phyloP scores from a whole-genome alignment of 148 eudicot genomes.

The Rheum nobile region DNA sequence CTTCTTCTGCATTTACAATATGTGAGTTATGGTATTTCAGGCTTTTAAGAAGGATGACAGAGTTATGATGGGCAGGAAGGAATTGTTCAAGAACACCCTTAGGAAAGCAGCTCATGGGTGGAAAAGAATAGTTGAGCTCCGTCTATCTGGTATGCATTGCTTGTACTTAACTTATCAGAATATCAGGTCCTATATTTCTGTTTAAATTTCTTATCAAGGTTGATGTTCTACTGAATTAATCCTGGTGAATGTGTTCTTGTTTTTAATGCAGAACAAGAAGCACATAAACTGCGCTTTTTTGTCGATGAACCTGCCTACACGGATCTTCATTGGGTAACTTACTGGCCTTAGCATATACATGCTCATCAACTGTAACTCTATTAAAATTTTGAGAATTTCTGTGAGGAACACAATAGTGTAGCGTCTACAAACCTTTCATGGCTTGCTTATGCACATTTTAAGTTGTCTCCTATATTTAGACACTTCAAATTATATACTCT shows the following conservation, averaged over 20 bases:
- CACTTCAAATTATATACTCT: neutral
- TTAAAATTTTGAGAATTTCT: neutral
- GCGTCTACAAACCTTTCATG: neutral
- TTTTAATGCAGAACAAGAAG: conserved; percentile 63
- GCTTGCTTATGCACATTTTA: neutral
- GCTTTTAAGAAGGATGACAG: conserved; percentile 63
- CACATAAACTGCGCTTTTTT: conserved; percentile 40
- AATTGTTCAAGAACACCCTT: conserved; percentile 61
- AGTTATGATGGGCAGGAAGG: conserved; percentile 57
- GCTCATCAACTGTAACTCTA: neutral
- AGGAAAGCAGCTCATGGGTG: conserved; percentile 80
- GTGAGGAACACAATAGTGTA: neutral
- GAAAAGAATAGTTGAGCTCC: conserved; percentile 70
- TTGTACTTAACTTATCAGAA: neutral
- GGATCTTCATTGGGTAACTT: conserved; percentile 89
- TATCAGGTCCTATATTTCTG: neutral
- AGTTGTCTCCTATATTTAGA: neutral
- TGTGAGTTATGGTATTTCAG: conserved; percentile 21
- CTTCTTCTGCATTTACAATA: neutral
- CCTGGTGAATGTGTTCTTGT: neutral
- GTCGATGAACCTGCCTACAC: conserved; percentile 81
- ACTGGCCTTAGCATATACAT: neutral
- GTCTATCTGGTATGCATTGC: conserved; percentile 41
- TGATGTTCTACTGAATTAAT: neutral
- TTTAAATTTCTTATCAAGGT: neutral